Base-by-base conservation (phyloP, 176 grass and related monocot species). In the Ananas comosus region DNA sequence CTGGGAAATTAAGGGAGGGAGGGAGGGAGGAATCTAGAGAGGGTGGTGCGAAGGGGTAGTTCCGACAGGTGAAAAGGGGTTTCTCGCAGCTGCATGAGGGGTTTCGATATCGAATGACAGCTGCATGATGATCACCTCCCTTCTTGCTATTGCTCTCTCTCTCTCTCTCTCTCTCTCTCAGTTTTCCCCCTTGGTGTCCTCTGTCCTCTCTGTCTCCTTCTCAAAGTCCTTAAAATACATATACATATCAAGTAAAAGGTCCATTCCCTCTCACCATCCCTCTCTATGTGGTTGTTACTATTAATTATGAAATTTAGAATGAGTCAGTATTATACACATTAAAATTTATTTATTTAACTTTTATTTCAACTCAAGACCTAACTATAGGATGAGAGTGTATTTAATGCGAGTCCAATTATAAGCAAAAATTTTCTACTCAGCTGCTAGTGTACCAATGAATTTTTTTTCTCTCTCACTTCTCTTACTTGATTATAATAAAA, bases 1-100 rank as follows among this genome's bases (percentile, higher is more conserved):
- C n/a, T n/a, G n/a, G n/a, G n/a, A n/a, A n/a, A n/a, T n/a, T n/a
- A n/a, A n/a, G n/a, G n/a, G n/a, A 51, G 42, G 33, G 66, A 21
- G 66, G 11, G 11, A 49, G 16, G 7, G 66, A 12, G 48, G 69
- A 27, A 72, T 16, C 56, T 21, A 59, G 19, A 59, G 7, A 77
- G 64, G 10, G 12, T 24, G 65, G 13, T 5, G 16, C 2, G 16
- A 2, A 64, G 18, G 33, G 9, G 63, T 27, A 27, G 25, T 65
- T 51, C 72, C 59, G 47, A 64, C 50, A 76, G 64, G 51, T 54
- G 64, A 51, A 56, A 56, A 67, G 74, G 51, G 64, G 10, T 17
- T 57, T 27, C 72, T 74, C 29, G 74, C 33, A 42, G 33, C 50
- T 58, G 64, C 54, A 68, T 67, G 65, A 14, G n/a, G 13, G 56